Evolutionary conservation across 306 rosid genomes (phyloP).

Genomic region (Carpinus viminea): DNA sequence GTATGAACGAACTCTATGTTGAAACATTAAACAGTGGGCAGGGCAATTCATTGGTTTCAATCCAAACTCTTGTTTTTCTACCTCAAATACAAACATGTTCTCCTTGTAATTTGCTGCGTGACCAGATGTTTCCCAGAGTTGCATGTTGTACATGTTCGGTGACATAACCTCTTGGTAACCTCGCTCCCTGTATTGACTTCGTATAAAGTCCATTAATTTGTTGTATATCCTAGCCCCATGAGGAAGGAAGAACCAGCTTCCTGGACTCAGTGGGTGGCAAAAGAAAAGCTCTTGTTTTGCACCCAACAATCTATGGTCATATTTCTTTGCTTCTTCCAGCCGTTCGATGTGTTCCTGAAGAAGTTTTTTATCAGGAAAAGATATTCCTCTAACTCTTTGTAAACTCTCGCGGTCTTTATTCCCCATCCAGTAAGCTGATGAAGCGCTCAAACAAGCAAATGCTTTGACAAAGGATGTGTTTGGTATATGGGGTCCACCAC

Average conservation of each 20-base stretch:
- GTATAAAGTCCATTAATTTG: constrained; percentile 73
- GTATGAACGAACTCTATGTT: constrained; percentile 93
- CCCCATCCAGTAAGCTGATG: constrained; percentile 98
- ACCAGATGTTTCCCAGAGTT: constrained; percentile 93
- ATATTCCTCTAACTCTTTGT: constrained; percentile 96
- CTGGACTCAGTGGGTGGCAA: constrained; percentile 95
- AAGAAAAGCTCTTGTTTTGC: constrained; percentile 88
- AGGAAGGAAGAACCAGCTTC: constrained; percentile 99
- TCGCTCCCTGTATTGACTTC: constrained; percentile 64
- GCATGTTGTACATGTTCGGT: constrained; percentile 94
- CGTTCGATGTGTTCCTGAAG: constrained; percentile 63
- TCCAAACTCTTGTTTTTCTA: constrained; percentile 97
- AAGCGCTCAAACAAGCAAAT: constrained; percentile 87
- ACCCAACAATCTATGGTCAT: constrained; percentile 88
- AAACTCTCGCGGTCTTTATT: constrained; percentile 87
- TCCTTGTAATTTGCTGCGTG: constrained; percentile 93
- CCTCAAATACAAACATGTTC: constrained; percentile 89
- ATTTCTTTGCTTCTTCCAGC: constrained; percentile 93
- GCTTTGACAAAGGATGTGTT: constrained; percentile 96
- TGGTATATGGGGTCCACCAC: constrained; percentile 98
- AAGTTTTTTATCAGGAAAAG: constrained; percentile 90
- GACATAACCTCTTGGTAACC: constrained; percentile 59
- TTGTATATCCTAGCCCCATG: constrained; percentile 81
- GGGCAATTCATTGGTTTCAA: constrained; percentile 99
- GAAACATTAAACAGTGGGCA: constrained; percentile 93